These are phyloP conservation scores for Coprinopsis cinerea DNA, from an alignment of 768 basidiomycete genomes.

Conservation along the genomic window DNA sequence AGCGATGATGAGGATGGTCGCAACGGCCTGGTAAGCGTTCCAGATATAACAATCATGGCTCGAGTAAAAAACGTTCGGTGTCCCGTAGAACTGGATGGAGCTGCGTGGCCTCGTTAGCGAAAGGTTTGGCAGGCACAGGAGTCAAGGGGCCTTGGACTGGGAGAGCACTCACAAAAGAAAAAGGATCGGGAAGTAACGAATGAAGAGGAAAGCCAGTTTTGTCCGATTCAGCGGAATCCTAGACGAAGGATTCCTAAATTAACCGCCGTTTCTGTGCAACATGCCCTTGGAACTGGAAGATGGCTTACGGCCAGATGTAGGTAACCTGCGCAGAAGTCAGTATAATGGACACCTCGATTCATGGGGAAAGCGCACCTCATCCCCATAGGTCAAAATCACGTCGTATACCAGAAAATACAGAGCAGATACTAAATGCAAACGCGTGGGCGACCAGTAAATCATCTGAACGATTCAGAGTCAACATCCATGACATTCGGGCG, in stretches of 20 bases:
- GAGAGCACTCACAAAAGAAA: constrained; percentile 27
- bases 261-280: neutral
- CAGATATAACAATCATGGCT: constrained; percentile 37
- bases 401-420: constrained; percentile 36
- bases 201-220: constrained; percentile 31
- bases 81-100: constrained; percentile 26
- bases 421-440: constrained; percentile 27
- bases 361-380: constrained; percentile 25
- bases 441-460: neutral
- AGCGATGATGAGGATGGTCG: constrained; percentile 22
- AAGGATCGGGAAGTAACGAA: constrained; percentile 31
- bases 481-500: neutral
- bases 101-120: constrained; percentile 12
- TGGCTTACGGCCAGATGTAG: constrained; percentile 35
- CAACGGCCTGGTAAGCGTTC: constrained; percentile 37
- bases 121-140: neutral
- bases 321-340: constrained; percentile 22
- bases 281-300: neutral
- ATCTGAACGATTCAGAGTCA: neutral
- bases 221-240: constrained; percentile 24
- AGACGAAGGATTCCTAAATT: neutral
- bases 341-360: neutral
- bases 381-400: constrained; percentile 32
- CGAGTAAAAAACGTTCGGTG: constrained; percentile 31
- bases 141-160: too few species aligned